Base-by-base conservation (phyloP, 495 filamentous ascomycete species). In the Cercophora samala region DNA sequence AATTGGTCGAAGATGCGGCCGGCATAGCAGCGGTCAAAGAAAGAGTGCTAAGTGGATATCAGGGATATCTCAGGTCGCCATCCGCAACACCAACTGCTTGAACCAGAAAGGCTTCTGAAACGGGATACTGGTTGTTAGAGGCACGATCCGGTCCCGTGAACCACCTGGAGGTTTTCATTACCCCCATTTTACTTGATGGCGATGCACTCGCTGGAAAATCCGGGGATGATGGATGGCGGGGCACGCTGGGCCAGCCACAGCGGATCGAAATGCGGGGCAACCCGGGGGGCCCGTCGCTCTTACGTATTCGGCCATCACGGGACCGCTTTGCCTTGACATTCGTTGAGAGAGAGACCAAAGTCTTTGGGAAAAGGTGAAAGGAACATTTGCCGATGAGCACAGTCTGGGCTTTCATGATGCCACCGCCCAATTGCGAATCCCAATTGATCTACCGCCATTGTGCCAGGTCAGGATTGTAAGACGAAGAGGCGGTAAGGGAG, bases 171-270 rank as follows among this genome's bases (percentile, higher is more conserved):
- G 46, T 77, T 78, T 78, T 69, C 65, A 78, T 78, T 79, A 78
- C 76, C 76, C 76, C 75, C 72, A 75, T 68, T 70, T 78, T 78
- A 78, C 76, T 69, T 78, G 74, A 78, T 77, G 24, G 60, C 55
- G 69, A 70, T 58, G 69, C 73, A 69, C 54, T 42, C 8, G 56
- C 51, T 46, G 37, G 54, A 68, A 73, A 69, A 9, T 69, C 65
- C 65, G 71, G 73, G 71, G 68, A 66, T 68, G 70, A 66, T 63
- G 68, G 72, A 74, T 69, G 46, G 68, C 61, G 60, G 65, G 70
- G 64, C 52, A 67, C 32, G 62, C 58, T 59, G 66, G 60, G 63
- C 62, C 60, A 54, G 24, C 26, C 26, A 29, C 26, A 29, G 26
- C 26, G 26, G 26, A 29, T 29, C 26, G 26, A 29, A 29, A 29